Evolutionary conservation across 2,329 filamentous ascomycete genomes (phyloP), one percentile per base, ranked within the genome.

Genomic region (Pyricularia pennisetigena): DNA sequence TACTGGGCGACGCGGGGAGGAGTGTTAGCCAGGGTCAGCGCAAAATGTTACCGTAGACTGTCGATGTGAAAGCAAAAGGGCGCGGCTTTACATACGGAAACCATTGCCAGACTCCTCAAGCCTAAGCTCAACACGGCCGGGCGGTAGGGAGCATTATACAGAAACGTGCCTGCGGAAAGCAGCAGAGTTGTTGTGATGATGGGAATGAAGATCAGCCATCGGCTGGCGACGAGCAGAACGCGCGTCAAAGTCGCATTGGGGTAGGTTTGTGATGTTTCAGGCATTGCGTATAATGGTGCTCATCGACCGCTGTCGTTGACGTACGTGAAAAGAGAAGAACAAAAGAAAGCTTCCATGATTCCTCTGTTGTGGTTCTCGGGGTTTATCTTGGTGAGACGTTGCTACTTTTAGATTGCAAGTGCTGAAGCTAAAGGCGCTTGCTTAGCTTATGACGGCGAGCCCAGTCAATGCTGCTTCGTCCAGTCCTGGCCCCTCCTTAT

Each of bases 51-150:
- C n/a, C 16, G 20, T 14, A 49, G 26, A 23, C 16, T 32, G 62
- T 9, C 29, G 28, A 32, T 28, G 10, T 29, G 24, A 12, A 26
- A 23, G 29, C n/a, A 24, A 12, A 12, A 26, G 24, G 9, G 64
- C 16, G 63, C n/a, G 30, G 23, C 3, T 12, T 23, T 35, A 24
- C 66, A 4, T 62, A 67, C 66, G 5, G 66, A 67, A 67, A 67
- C 54, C 54, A 67, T 67, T 2, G 66, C 54, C 24, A 67, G 54
- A 12, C 54, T 67, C 54, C 32, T 67, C 14, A 67, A 20, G n/a
- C 49, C 66, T 20, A 67, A 29, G 16, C 32, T 66, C 35, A n/a
- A 28, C 5, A 57, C 26, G 4, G 28, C 2, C 62, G 28, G 26
- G 7, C 24, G 12, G 9, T 41, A 23, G 4, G n/a, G 20, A 12